A percentile compares a stretch with the other conserved stretches of the same genome.
Evolutionary conservation across 441 rosid genomes (phyloP).

Genomic region (Arabidopsis lyrata): DNA sequence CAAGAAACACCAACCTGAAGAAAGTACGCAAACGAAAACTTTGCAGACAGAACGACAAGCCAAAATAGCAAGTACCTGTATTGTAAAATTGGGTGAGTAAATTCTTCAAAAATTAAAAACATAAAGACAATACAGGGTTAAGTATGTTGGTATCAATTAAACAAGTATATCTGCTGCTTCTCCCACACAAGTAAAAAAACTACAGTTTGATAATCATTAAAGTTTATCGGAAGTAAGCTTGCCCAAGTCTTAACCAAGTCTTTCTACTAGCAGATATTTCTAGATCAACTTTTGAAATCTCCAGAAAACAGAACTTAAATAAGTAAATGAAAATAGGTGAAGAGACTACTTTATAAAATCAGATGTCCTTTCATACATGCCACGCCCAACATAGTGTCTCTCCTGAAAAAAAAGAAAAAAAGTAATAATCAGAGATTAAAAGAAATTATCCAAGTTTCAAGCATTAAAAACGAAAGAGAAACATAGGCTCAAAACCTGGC

Average conservation of each 20-base stretch:
- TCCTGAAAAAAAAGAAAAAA: conserved; percentile 63
- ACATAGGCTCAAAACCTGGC: conserved; percentile 69
- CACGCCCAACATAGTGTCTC: conserved; percentile 93
- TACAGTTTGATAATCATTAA: conserved; percentile 21
- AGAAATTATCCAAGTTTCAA: conserved; percentile 15
- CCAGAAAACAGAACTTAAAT: conserved; percentile 24
- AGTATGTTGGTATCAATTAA: conserved; percentile 23
- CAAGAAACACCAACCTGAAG: conserved; percentile 67
- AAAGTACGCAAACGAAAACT: conserved; percentile 95
- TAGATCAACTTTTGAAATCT: conserved; percentile 27
- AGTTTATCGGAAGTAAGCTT: conserved; percentile 8
- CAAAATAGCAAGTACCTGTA: conserved; percentile 96
- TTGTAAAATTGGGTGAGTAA: conserved; percentile 22
- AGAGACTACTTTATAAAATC: conserved; percentile 84
- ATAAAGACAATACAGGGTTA: conserved; percentile 1
- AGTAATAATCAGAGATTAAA: conserved; percentile 25
- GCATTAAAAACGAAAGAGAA: conserved; percentile 28
- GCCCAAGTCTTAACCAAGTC: conserved; percentile 1
- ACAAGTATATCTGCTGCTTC: conserved; percentile 30
- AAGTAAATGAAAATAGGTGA: conserved; percentile 22
- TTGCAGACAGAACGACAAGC: conserved; percentile 82
- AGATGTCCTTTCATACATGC: conserved; percentile 92
- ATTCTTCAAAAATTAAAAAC: conserved; percentile 14
- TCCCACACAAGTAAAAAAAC: conserved; percentile 31
- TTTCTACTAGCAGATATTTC: conserved; percentile 26